Evolutionary conservation across 345 rosid genomes (phyloP).

Genomic region (Pistacia vera): DNA sequence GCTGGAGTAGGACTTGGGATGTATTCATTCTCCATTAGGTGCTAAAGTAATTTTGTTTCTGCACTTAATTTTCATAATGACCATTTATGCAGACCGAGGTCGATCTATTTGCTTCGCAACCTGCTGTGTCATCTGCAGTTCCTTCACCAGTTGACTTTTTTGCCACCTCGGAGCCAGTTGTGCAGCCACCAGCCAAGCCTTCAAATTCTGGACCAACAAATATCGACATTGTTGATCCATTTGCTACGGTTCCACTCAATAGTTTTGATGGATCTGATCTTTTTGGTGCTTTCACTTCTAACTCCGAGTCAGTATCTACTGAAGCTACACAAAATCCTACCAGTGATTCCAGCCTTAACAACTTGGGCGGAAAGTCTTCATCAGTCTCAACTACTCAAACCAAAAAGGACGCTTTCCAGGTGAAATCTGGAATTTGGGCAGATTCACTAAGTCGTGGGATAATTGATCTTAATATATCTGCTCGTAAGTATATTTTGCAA

Average conservation of each 20-base stretch:
- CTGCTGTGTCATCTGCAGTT: conserved; percentile 44
- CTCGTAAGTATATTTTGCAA: conserved; percentile 64
- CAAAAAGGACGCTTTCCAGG: conserved; percentile 70
- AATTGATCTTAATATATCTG: conserved; percentile 96
- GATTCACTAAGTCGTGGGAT: conserved; percentile 96
- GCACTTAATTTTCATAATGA: neutral
- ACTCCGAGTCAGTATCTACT: conserved; percentile 47
- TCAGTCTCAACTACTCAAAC: conserved; percentile 43
- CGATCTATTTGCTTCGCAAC: conserved; percentile 39
- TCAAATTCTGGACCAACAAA: conserved; percentile 36
- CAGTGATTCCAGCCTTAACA: conserved; percentile 39
- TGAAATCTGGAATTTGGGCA: conserved; percentile 97
- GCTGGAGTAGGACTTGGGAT: conserved; percentile 12
- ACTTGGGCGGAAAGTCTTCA: conserved; percentile 41
- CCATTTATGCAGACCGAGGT: conserved; percentile 45
- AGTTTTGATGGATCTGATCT: conserved; percentile 85
- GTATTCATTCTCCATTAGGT: conserved; percentile 9
- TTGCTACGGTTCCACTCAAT: conserved; percentile 78
- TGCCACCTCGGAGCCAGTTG: conserved; percentile 52
- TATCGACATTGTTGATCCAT: conserved; percentile 66
- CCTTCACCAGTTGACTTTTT: conserved; percentile 66
- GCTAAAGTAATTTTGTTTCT: conserved; percentile 6
- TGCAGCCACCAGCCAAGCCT: conserved; percentile 52
- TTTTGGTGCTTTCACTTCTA: conserved; percentile 76
- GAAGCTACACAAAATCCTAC: conserved; percentile 44